phyloP scores from a whole-genome alignment of 2,329 filamentous ascomycete genomes.

The Apiospora koreana region DNA sequence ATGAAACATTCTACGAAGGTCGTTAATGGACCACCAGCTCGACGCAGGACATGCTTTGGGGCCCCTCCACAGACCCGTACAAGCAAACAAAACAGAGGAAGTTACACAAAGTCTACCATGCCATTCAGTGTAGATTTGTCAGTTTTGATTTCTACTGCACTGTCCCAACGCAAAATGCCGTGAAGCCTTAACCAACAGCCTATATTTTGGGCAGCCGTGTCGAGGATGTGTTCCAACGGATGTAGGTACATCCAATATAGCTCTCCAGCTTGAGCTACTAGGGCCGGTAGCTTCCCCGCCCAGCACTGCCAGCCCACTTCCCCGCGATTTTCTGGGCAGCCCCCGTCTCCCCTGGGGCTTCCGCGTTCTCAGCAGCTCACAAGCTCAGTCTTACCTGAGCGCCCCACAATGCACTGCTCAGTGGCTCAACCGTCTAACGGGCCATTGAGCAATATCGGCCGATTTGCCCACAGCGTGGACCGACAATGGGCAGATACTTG shows the following conservation, averaged over 20 bases:
- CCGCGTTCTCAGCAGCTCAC: neutral
- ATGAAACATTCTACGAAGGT: constrained; percentile 2
- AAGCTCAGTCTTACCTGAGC: neutral
- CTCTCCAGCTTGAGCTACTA: neutral
- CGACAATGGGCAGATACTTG: constrained; percentile 7
- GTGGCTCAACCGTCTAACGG: constrained; percentile 5
- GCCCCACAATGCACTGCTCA: neutral
- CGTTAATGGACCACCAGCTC: neutral
- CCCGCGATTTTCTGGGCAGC: constrained; percentile 7
- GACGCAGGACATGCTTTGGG: neutral
- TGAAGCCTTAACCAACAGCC: neutral
- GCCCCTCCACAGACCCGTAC: neutral
- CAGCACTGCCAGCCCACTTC: constrained; percentile 3
- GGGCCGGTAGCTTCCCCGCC: neutral
- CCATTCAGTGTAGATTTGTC: neutral
- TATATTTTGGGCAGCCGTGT: neutral
- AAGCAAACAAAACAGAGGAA: neutral
- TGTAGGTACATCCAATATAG: constrained; percentile 3
- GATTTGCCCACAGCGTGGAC: neutral
- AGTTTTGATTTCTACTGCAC: neutral
- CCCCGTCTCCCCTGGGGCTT: neutral
- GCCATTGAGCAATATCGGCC: constrained; percentile 1
- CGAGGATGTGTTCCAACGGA: neutral
- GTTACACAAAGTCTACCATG: neutral
- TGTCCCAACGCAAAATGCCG: neutral